A percentile compares a stretch with the other conserved stretches of the same genome.
These are phyloP conservation scores for Penicillium antarcticum DNA, from an alignment of 495 filamentous ascomycete genomes.

Conservation along the genomic window DNA sequence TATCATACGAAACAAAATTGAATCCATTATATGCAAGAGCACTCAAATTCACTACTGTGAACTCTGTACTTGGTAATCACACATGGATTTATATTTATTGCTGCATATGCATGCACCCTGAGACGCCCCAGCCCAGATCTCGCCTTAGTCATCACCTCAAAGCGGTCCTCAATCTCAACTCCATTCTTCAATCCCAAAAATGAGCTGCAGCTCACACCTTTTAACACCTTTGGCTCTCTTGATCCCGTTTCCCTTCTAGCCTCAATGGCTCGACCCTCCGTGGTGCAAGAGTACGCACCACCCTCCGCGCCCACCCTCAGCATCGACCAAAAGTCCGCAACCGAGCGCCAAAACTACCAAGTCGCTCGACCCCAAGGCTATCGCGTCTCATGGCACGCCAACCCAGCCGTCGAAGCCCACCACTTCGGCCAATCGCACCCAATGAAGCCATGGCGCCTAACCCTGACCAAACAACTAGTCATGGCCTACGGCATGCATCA, in stretches of 20 bases:
- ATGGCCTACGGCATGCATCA: slow-evolving; percentile 92
- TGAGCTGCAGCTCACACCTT: not conserved
- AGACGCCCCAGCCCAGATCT: not conserved
- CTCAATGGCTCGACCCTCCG: slow-evolving; percentile 44
- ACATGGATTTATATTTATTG: no score
- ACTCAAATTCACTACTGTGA: no score
- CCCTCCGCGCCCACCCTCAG: slow-evolving; percentile 56
- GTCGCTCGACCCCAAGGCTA: slow-evolving; percentile 78
- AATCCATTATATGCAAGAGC: no score
- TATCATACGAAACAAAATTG: no score
- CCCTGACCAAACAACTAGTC: slow-evolving; percentile 90
- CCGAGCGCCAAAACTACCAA: slow-evolving; percentile 66
- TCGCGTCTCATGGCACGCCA: slow-evolving; percentile 96
- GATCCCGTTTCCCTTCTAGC: slow-evolving; percentile 1
- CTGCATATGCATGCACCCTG: no score
- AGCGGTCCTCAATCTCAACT: not conserved
- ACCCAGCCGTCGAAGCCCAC: slow-evolving; percentile 90
- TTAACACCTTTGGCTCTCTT: not conserved
- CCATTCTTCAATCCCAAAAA: not conserved
- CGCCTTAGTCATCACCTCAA: not conserved
- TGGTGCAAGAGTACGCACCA: slow-evolving; percentile 72
- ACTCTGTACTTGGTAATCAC: no score
- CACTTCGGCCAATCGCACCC: slow-evolving; percentile 95
- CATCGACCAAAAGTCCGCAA: slow-evolving; percentile 61
- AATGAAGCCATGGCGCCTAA: slow-evolving; percentile 98